A percentile compares a stretch with the other conserved stretches of the same genome.
Evolutionary conservation across 2,329 filamentous ascomycete species (phyloP).

Genomic region (Metarhizium robertsii): DNA sequence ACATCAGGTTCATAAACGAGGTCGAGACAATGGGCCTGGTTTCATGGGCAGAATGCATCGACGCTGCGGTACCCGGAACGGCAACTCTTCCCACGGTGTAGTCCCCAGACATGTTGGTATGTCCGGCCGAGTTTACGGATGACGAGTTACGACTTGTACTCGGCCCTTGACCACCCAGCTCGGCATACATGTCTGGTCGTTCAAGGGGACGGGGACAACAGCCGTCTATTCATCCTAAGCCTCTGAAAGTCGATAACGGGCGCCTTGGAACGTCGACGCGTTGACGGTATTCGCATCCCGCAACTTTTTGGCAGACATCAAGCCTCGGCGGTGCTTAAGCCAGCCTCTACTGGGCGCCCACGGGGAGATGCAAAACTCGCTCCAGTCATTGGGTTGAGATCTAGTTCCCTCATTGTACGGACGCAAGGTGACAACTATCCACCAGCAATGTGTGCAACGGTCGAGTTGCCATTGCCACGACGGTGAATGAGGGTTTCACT

Average conservation of each 20-base stretch:
- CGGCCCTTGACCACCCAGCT: slow-evolving; percentile 15
- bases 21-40: slow-evolving; percentile 34
- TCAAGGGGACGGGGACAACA: slow-evolving; percentile 7
- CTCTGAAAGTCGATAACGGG: too few species aligned
- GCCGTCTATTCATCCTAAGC: not conserved
- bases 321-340: slow-evolving; percentile 49
- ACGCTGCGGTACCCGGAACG: slow-evolving; percentile 31
- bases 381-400: slow-evolving; percentile 34
- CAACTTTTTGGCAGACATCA: slow-evolving; percentile 28
- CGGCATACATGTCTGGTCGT: slow-evolving; percentile 17
- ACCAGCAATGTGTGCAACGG: not conserved
- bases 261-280: too few species aligned
- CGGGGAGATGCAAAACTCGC: slow-evolving; percentile 48
- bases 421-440: too few species aligned
- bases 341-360: slow-evolving; percentile 41
- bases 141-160: slow-evolving; percentile 11
- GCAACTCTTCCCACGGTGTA: slow-evolving; percentile 18
- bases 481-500: too few species aligned
- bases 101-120: slow-evolving; percentile 8
- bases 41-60: slow-evolving; percentile 37
- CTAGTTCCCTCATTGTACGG: slow-evolving; percentile 18
- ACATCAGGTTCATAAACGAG: slow-evolving; percentile 33
- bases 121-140: slow-evolving; percentile 10
- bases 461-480: too few species aligned
- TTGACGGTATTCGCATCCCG: slow-evolving; percentile 12